phyloP scores from a whole-genome alignment of 495 filamentous ascomycete species.

The Tuber magnatum region DNA sequence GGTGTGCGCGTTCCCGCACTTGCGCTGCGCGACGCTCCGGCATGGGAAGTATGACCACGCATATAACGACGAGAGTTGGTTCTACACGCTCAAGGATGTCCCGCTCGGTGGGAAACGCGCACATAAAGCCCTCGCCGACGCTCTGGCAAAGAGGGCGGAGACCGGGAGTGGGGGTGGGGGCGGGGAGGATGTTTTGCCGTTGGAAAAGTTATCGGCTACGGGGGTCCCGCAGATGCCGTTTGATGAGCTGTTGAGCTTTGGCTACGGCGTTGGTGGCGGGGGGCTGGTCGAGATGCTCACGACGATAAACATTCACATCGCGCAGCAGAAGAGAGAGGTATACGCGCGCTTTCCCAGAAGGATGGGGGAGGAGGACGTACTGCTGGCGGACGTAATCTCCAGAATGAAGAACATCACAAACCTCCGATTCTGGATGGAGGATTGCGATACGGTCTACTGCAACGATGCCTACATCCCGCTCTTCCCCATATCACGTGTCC shows the following conservation, averaged over 20 bases:
- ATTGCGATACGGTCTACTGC: not conserved
- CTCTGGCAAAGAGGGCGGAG: conserved; percentile 8
- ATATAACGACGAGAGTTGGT: conserved; percentile 16
- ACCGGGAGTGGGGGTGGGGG: not conserved
- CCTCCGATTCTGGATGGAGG: conserved; percentile 1
- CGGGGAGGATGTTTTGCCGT: not conserved
- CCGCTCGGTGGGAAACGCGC: conserved; percentile 16
- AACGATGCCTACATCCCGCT: not conserved
- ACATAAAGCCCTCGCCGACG: conserved; percentile 17
- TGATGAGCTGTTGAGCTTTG: not conserved
- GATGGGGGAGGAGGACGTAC: not conserved
- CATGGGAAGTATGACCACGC: conserved; percentile 14
- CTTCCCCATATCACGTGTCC: not conserved
- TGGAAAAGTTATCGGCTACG: not conserved
- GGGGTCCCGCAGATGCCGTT: conserved; percentile 1
- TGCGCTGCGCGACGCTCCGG: conserved; percentile 17
- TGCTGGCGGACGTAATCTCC: not conserved
- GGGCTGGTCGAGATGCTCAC: not conserved
- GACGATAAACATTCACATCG: conserved; percentile 1
- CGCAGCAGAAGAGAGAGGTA: not conserved
- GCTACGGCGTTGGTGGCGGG: not conserved
- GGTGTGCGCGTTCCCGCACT: conserved; percentile 11
- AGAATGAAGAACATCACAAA: not conserved
- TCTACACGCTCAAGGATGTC: conserved; percentile 6
- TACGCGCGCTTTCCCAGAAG: not conserved